Evolutionary conservation across 1,139 yeast genomes (phyloP).

Genomic region (Pichia sp.): DNA sequence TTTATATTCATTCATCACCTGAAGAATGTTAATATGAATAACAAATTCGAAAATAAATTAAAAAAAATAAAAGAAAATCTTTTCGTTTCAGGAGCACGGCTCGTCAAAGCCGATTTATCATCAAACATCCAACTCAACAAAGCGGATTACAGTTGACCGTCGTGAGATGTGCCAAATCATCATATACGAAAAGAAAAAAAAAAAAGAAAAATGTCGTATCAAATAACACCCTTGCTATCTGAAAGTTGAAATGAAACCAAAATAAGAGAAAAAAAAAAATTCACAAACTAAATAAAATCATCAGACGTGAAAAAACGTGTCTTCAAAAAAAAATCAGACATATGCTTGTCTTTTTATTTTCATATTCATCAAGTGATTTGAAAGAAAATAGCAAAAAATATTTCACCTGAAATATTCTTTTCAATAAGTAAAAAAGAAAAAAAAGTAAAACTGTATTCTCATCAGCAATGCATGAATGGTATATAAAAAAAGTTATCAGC

Average conservation of each 20-base stretch:
- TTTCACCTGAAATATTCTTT: slow-evolving; percentile 18
- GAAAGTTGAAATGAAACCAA: background rate
- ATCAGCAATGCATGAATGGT: slow-evolving; percentile 98
- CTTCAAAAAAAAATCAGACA: slow-evolving; percentile 78
- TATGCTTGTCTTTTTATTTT: slow-evolving; percentile 91
- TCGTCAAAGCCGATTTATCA: slow-evolving; percentile 97
- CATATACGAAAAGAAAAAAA: slow-evolving; percentile 51
- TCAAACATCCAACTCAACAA: slow-evolving; percentile 77
- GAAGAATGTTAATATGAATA: slow-evolving; percentile 1
- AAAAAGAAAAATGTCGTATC: background rate
- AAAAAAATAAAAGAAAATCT: background rate
- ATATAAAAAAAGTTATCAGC: slow-evolving; percentile 72
- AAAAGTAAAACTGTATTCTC: slow-evolving; percentile 10
- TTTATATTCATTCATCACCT: slow-evolving; percentile 6
- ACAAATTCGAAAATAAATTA: background rate
- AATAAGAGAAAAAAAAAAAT: background rate
- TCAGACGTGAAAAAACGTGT: slow-evolving; percentile 63
- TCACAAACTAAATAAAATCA: slow-evolving; percentile 25
- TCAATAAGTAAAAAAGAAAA: no score
- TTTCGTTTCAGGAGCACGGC: slow-evolving; percentile 38
- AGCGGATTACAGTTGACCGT: slow-evolving; percentile 96
- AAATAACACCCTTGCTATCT: slow-evolving; percentile 5
- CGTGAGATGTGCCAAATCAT: slow-evolving; percentile 96
- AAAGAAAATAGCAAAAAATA: background rate
- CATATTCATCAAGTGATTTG: slow-evolving; percentile 26